Evolutionary conservation across 2,329 filamentous ascomycete species (phyloP).

Genomic region (Thielaviopsis cerberus): DNA sequence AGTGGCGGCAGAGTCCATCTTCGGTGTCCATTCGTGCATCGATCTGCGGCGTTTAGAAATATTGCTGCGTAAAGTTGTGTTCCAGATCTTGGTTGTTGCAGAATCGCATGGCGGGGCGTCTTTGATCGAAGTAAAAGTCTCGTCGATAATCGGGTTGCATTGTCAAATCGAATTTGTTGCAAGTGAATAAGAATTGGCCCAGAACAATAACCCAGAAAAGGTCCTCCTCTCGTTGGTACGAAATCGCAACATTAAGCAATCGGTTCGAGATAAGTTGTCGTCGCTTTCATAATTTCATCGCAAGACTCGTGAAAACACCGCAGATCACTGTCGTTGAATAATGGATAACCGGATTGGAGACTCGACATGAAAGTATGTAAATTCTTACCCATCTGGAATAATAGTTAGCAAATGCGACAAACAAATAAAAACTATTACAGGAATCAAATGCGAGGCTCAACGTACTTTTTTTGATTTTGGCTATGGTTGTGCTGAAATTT

Average conservation of each 20-base stretch:
- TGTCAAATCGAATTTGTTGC: neutral
- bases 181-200: neutral
- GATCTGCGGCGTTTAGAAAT: neutral
- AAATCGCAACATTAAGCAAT: neutral
- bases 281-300: neutral
- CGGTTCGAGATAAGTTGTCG: neutral
- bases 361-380: slow-evolving; percentile 5
- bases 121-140: neutral
- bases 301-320: slow-evolving; percentile 1
- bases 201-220: neutral
- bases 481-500: slow-evolving; percentile 11
- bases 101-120: neutral
- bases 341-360: neutral
- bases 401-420: slow-evolving; percentile 20
- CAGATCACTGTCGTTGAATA: slow-evolving; percentile 1
- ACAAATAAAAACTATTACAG: slow-evolving; percentile 6
- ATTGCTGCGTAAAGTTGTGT: neutral
- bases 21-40: neutral
- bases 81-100: neutral
- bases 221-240: neutral
- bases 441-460: slow-evolving; percentile 7
- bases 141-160: neutral
- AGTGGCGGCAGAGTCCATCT: neutral
- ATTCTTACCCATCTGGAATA: slow-evolving; percentile 42
- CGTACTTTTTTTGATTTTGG: slow-evolving; percentile 12